These are phyloP conservation scores for Osmozyma mogii DNA, from an alignment of 805 yeast species.

Conservation along the genomic window DNA sequence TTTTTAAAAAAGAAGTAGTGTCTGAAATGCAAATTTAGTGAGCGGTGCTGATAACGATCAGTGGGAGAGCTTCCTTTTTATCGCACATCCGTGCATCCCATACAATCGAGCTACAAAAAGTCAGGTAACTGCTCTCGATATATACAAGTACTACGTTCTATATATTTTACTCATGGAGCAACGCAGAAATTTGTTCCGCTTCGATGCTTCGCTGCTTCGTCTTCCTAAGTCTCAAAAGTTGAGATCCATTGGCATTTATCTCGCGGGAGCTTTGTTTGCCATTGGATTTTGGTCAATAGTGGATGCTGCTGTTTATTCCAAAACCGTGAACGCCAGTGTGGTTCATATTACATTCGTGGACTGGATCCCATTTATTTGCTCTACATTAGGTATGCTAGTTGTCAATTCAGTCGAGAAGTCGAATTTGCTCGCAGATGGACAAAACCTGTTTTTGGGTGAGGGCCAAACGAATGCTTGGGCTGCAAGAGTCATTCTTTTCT, in stretches of 20 bases:
- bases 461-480: constrained; percentile 71
- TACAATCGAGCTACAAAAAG: no score
- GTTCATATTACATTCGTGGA: constrained; percentile 89
- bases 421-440: constrained; percentile 39
- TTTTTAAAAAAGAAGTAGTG: no score
- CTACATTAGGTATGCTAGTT: constrained; percentile 83
- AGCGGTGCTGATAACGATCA: no score
- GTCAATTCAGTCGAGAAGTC: constrained; percentile 67
- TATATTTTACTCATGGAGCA: no score
- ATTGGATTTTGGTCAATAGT: constrained; percentile 84
- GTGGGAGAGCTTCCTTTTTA: no score
- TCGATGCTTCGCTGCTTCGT: constrained; percentile 44
- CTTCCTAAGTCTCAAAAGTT: constrained; percentile 66
- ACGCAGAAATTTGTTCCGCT: constrained; percentile 51
- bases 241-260: constrained; percentile 66
- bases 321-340: constrained; percentile 73
- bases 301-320: constrained; percentile 83
- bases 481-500: constrained; percentile 80
- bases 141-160: no score
- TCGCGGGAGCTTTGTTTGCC: constrained; percentile 73
- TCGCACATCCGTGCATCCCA: no score
- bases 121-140: no score
- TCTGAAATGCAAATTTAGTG: no score
- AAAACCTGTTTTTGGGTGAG: constrained; percentile 34
- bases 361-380: constrained; percentile 91